Base-by-base conservation (phyloP, 805 yeast genomes). In the Monosporozyma solicola region DNA sequence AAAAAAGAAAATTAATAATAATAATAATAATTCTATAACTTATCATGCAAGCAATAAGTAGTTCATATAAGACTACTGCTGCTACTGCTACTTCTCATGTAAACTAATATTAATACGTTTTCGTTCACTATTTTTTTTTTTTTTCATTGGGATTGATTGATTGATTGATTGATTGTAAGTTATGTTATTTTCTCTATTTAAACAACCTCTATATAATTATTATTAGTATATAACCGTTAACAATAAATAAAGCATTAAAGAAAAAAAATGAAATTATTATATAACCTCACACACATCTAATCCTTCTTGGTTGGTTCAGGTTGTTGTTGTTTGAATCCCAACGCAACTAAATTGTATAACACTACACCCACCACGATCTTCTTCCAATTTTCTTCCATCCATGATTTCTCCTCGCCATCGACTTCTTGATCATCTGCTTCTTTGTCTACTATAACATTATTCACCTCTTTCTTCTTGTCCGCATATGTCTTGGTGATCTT, bases 371-470 rank as follows among this genome's bases (percentile, higher is more conserved):
- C 50, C 11, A 63, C 52, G 1, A 67, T 31, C 51, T 54, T 53
- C 52, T 61, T 66, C 71, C 71, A 67, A 54, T 66, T 66, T 51
- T 64, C 62, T 48, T 61, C 63, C 22, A 65, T 37, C 62, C 66
- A 67, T 1, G 64, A 49, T 27, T 53, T 54, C 6, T 29, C 55
- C 2, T 56, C 62, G 2, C 11, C 33, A 3, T 20, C 20, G 20
- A 51, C 58, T n/a, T 57, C 63, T 41, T 58, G 56, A 47, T 59
- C 60, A 20, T 58, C 16, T 3, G 39, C n/a, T 35, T 54, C 50
- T 24, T 25, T 32, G 31, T 27, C 53, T 45, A 39, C 41, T 9
- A 57, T 51, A 15, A 53, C 59, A 51, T 45, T 41, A 31, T 54
- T 51, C 8, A 53, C 45, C 11, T 57, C 58, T 7, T 61, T 60